These are phyloP conservation scores for Tulasnella sp. DNA, from an alignment of 768 basidiomycete species.

Conservation along the genomic window DNA sequence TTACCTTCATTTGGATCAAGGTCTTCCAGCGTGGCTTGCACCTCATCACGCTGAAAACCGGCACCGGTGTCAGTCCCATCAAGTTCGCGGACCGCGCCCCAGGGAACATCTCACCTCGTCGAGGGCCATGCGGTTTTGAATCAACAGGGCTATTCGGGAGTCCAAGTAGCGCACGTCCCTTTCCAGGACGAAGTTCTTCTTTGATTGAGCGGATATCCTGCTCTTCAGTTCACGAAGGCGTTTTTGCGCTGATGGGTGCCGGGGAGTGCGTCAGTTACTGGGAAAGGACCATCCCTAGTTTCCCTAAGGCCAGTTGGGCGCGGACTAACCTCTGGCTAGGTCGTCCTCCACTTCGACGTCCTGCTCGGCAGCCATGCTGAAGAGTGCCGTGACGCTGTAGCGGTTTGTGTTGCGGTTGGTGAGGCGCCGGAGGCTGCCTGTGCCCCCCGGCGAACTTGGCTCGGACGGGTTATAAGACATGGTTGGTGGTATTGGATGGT, in stretches of 20 bases:
- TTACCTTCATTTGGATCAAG: slow-evolving; percentile 90
- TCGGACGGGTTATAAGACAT: slow-evolving; percentile 36
- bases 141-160: slow-evolving; percentile 93
- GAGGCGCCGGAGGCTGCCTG: slow-evolving; percentile 49
- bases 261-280: slow-evolving; percentile 29
- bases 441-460: slow-evolving; percentile 34
- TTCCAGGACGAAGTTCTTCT: slow-evolving; percentile 99
- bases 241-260: slow-evolving; percentile 76
- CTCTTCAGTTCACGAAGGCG: slow-evolving; percentile 94
- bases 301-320: slow-evolving; percentile 16
- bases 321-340: slow-evolving; percentile 78
- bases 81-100: not conserved
- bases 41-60: slow-evolving; percentile 78
- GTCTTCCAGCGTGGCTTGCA: slow-evolving; percentile 93
- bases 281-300: slow-evolving; percentile 20
- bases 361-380: slow-evolving; percentile 98
- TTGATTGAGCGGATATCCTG: slow-evolving; percentile 96
- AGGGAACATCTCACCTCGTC: slow-evolving; percentile 69
- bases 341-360: slow-evolving; percentile 98
- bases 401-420: slow-evolving; percentile 95
- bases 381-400: slow-evolving; percentile 93
- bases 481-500: not conserved
- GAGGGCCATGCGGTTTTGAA: slow-evolving; percentile 96
- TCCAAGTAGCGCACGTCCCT: slow-evolving; percentile 98
- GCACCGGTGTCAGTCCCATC: not conserved